Evolutionary conservation across 169 alveolate species (phyloP).

Genomic region (Pseudocohnilembus persalinus): DNA sequence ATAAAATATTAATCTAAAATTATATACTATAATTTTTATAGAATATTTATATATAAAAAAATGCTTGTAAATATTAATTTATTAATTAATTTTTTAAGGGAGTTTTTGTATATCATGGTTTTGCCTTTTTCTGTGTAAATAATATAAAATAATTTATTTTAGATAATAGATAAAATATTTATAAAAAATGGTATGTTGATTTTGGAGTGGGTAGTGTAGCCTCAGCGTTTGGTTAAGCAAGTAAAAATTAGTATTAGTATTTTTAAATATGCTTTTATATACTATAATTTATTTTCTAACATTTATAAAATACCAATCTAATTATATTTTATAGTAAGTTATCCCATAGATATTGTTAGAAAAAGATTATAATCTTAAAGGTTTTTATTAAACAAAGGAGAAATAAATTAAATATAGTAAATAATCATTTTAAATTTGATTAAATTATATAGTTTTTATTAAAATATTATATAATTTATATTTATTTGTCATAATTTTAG

Average conservation of each 20-base stretch:
- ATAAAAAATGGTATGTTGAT: not conserved
- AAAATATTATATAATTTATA: no score
- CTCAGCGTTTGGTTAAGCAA: not conserved
- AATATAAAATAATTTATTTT: no score
- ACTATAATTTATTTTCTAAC: no score
- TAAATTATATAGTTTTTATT: no score
- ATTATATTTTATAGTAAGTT: not conserved
- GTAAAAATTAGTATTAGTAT: not conserved
- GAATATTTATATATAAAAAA: no score
- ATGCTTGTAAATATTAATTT: no score
- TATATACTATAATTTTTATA: no score
- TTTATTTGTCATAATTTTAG: no score
- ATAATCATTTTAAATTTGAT: no score
- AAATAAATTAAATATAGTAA: not conserved
- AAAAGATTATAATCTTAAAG: not conserved
- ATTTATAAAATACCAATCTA: no score
- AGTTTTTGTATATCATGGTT: not conserved
- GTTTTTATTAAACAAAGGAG: not conserved
- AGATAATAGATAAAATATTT: not conserved
- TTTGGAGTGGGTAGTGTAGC: not conserved
- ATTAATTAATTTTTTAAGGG: not conserved
- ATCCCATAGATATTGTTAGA: not conserved
- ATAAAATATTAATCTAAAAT: not conserved
- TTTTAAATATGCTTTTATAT: no score
- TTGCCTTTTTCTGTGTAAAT: not conserved